Percentiles rank a stretch among this genome's conserved stretches.
Conservation (phyloP, 139 green algal genomes). For the Tetraselmis chui region DNA sequence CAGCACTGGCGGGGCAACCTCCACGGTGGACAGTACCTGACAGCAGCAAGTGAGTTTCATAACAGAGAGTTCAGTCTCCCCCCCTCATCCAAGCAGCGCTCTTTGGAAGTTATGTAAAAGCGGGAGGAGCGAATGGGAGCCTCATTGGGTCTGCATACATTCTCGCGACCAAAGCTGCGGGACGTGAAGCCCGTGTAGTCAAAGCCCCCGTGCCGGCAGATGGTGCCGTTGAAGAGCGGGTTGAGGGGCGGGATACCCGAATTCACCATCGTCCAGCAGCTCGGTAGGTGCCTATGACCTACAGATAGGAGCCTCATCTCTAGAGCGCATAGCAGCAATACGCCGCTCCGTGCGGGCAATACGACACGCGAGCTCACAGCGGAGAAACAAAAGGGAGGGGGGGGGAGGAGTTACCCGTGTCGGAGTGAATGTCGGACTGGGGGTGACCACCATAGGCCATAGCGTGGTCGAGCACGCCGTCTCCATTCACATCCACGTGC, state of each 20-base stretch:
- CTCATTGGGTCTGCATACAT: too few species aligned
- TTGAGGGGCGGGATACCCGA: conserved; percentile 65
- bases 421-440: not conserved
- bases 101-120: too few species aligned
- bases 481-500: conserved; percentile 90
- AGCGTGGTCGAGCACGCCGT: conserved; percentile 91
- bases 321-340: not conserved
- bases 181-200: not conserved
- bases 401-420: not conserved
- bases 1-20: conserved; percentile 66
- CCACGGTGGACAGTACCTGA: conserved; percentile 5
- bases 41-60: too few species aligned
- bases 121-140: too few species aligned
- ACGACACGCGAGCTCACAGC: too few species aligned
- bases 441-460: conserved; percentile 20
- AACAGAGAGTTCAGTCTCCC: too few species aligned
- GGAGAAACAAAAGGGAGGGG: too few species aligned
- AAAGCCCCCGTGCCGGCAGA: conserved; percentile 45
- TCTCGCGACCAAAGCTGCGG: not conserved
- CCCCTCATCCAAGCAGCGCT: too few species aligned
- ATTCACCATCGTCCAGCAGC: conserved; percentile 38
- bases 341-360: too few species aligned
- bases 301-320: not conserved
- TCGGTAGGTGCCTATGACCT: conserved; percentile 10
- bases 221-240: conserved; percentile 74